Conservation (phyloP, 345 rosid genomes). For the Eucalyptus caleyi region DNA sequence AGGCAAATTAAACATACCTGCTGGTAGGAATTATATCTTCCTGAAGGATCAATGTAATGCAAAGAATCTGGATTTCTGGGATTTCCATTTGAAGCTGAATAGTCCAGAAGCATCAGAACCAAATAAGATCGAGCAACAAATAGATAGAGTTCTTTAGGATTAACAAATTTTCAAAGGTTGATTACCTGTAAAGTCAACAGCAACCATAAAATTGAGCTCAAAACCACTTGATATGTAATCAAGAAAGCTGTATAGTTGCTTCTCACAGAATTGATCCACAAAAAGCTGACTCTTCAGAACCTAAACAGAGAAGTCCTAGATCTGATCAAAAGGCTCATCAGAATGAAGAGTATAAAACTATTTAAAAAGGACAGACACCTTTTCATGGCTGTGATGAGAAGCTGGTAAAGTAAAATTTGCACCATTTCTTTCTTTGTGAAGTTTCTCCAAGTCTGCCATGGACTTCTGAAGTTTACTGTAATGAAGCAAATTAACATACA, state of each 20-base stretch:
- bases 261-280: constrained; percentile 55
- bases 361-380: constrained; percentile 19
- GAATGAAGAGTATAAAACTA: neutral
- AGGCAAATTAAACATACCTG: constrained; percentile 15
- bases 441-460: constrained; percentile 48
- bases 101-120: neutral
- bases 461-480: constrained; percentile 64
- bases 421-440: constrained; percentile 31
- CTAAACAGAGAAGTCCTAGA: constrained; percentile 5
- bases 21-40: constrained; percentile 75
- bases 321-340: neutral
- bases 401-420: constrained; percentile 33
- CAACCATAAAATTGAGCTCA: constrained; percentile 85
- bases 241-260: constrained; percentile 58
- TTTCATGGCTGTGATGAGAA: constrained; percentile 26
- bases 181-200: constrained; percentile 85
- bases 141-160: neutral
- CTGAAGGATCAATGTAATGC: constrained; percentile 78
- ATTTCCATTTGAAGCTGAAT: constrained; percentile 81
- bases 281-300: constrained; percentile 66
- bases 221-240: constrained; percentile 85
- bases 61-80: constrained; percentile 55
- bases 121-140: neutral
- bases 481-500: neutral
- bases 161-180: neutral